A percentile compares a stretch with the other conserved stretches of the same genome.
Conservation (phyloP, 2,329 filamentous ascomycete genomes). For the Trichocomaceae sp. region DNA sequence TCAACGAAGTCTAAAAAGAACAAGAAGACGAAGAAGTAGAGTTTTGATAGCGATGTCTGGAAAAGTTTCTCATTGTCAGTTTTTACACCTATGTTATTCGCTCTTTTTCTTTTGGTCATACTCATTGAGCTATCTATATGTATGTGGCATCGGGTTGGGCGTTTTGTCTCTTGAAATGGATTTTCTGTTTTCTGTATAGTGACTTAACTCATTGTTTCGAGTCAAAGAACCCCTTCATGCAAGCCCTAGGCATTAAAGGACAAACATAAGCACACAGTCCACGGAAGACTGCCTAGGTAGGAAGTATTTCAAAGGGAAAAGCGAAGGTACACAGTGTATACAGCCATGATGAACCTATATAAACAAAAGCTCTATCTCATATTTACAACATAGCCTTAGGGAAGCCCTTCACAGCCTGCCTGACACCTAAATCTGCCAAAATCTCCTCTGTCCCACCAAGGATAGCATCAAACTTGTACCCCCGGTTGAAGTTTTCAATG, state of each 20-base stretch:
- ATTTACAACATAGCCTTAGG: constrained; percentile 72
- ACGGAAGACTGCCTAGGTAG: no score
- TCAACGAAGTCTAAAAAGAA: constrained; percentile 10
- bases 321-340: not conserved
- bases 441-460: constrained; percentile 80
- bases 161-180: not conserved
- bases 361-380: not conserved
- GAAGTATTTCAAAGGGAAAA: no score
- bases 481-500: constrained; percentile 77
- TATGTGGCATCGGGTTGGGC: constrained; percentile 11
- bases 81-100: not conserved
- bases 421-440: constrained; percentile 69
- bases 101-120: not conserved
- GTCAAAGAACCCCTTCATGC: no score
- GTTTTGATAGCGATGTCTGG: not conserved
- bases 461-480: constrained; percentile 74
- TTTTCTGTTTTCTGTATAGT: constrained; percentile 3
- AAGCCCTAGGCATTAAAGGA: no score
- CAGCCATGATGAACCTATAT: not conserved
- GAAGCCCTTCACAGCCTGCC: constrained; percentile 77
- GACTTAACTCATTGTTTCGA: not conserved
- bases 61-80: not conserved
- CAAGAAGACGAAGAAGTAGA: constrained; percentile 16
- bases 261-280: no score
- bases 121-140: not conserved